Percentiles rank a stretch among this genome's conserved stretches.
phyloP scores from a whole-genome alignment of 257 asterid species.

The Solanum virginianum region DNA sequence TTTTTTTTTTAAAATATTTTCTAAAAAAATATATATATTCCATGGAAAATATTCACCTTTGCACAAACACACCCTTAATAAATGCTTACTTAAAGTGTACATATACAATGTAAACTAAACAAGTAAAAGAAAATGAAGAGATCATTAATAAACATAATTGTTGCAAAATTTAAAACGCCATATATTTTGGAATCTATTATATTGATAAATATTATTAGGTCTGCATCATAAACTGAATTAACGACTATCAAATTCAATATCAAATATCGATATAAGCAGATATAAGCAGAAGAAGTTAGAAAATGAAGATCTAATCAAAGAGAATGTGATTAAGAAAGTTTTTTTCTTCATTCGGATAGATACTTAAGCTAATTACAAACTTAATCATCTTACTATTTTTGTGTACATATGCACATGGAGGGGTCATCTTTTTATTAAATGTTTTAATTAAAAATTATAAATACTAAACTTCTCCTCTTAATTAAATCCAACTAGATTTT shows the following conservation, averaged over 20 bases:
- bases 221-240: background rate
- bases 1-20: no score
- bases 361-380: background rate
- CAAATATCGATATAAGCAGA: background rate
- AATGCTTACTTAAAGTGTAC: background rate
- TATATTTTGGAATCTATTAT: background rate
- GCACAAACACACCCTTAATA: background rate
- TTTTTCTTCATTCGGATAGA: background rate
- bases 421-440: background rate
- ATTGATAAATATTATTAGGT: background rate
- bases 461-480: background rate
- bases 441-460: background rate
- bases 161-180: background rate
- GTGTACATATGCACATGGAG: constrained; percentile 29
- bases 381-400: constrained; percentile 7
- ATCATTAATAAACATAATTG: background rate
- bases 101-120: background rate
- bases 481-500: background rate
- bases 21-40: no score
- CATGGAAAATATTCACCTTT: no score
- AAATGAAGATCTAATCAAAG: background rate
- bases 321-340: no score
- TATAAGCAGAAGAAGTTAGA: background rate
- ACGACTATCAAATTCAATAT: background rate
- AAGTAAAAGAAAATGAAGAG: background rate